A percentile compares a stretch with the other conserved stretches of the same genome.
phyloP scores from a whole-genome alignment of 495 filamentous ascomycete genomes.

The Xylaria telfairii region DNA sequence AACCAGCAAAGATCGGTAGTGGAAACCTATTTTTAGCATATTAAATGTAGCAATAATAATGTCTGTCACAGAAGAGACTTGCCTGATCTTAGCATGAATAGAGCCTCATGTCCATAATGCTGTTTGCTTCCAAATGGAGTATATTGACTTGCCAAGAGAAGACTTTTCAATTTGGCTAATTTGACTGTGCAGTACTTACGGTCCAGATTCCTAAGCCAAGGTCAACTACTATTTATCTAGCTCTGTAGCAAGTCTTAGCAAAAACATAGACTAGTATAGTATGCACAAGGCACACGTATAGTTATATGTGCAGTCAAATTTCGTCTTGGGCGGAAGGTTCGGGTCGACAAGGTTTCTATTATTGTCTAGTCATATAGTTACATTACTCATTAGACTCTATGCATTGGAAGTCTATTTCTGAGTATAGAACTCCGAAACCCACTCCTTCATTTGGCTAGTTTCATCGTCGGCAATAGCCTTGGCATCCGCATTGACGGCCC shows the following conservation, averaged over 20 bases:
- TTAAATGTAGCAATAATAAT: background rate
- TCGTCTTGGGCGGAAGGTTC: background rate
- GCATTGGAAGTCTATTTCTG: conserved; percentile 32
- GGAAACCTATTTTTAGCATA: background rate
- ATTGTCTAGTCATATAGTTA: background rate
- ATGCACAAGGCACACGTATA: background rate
- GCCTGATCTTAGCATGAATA: background rate
- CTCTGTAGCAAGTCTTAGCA: background rate
- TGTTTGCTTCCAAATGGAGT: background rate
- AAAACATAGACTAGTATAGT: background rate
- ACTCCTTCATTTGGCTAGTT: conserved; percentile 44
- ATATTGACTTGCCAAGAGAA: background rate
- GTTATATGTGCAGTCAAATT: too few species aligned
- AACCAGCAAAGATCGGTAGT: background rate
- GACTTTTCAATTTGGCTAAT: background rate
- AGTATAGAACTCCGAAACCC: conserved; percentile 51
- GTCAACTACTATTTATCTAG: too few species aligned
- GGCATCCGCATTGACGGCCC: conserved; percentile 47
- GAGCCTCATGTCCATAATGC: background rate
- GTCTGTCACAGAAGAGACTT: background rate
- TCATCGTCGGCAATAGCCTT: conserved; percentile 41
- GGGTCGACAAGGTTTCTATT: background rate
- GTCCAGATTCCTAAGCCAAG: background rate
- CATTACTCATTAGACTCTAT: background rate
- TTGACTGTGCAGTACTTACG: background rate